Percentiles rank a stretch among this genome's conserved stretches.
phyloP scores from a whole-genome alignment of 208 protist species.

The Porcisia hertigi region DNA sequence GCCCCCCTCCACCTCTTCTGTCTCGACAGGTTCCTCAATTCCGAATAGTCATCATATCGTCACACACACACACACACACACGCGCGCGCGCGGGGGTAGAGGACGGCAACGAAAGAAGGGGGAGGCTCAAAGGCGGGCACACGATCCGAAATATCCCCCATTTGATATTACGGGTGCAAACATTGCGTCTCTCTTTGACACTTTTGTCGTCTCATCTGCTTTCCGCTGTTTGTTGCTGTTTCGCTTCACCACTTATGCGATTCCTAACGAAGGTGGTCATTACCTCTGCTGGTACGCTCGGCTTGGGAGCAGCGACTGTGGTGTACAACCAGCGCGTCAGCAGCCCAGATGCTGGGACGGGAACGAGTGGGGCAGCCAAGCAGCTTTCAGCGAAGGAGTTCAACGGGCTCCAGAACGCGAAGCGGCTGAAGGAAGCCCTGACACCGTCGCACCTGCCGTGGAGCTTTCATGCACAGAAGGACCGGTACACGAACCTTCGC shows the following conservation, averaged over 20 bases:
- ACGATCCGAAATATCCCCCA: neutral
- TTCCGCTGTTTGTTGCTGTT: neutral
- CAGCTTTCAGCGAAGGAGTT: conserved; percentile 60
- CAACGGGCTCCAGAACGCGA: conserved; percentile 61
- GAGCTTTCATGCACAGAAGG: conserved; percentile 29
- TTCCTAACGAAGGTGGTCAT: conserved; percentile 24
- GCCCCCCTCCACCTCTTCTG: neutral
- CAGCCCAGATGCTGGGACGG: neutral
- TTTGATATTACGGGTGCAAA: neutral
- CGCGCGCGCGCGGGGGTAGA: neutral
- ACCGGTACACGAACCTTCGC: conserved; percentile 15
- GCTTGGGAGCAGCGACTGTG: conserved; percentile 10
- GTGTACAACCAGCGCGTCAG: conserved; percentile 16
- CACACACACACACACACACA: no score
- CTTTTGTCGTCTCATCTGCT: neutral
- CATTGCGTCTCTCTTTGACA: no score
- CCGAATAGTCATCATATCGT: neutral
- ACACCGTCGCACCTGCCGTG: conserved; percentile 52
- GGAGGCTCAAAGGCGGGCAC: neutral
- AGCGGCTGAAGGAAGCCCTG: conserved; percentile 46
- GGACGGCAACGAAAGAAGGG: neutral
- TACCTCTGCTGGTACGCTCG: conserved; percentile 11
- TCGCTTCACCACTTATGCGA: conserved; percentile 14
- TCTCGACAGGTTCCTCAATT: neutral
- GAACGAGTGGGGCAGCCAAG: conserved; percentile 4